These are phyloP conservation scores for Camillea tinctor DNA, from an alignment of 2,329 filamentous ascomycete genomes.

Conservation along the genomic window DNA sequence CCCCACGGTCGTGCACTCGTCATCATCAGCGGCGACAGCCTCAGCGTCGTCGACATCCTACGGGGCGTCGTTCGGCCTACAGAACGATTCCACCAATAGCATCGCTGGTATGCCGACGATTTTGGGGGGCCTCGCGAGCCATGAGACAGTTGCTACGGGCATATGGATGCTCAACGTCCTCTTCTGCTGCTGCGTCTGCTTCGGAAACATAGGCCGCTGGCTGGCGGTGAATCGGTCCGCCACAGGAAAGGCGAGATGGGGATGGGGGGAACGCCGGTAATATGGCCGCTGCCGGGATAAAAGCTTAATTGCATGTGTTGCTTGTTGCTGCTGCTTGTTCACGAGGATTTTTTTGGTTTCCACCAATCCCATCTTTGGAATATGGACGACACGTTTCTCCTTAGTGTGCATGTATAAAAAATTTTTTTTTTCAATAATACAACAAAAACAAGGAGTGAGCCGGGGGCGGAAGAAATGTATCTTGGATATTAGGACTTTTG, in stretches of 20 bases:
- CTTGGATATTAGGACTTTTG: conserved; percentile 13
- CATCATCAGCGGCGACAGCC: neutral
- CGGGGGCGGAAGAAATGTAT: conserved; percentile 22
- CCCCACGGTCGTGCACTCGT: conserved; percentile 48
- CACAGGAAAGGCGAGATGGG: conserved; percentile 42
- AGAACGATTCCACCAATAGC: neutral
- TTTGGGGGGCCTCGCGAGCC: conserved; percentile 56
- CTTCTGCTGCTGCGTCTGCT: conserved; percentile 93
- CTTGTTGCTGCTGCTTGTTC: too few species aligned
- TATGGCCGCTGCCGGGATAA: conserved; percentile 21
- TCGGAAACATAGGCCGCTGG: conserved; percentile 89
- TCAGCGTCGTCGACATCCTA: neutral
- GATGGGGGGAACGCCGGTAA: conserved; percentile 38
- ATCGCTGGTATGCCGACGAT: conserved; percentile 28
- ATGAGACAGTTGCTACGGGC: conserved; percentile 67
- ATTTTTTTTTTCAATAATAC: too few species aligned
- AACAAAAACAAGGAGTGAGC: too few species aligned
- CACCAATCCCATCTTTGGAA: too few species aligned
- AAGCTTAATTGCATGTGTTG: too few species aligned
- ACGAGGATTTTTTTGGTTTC: too few species aligned
- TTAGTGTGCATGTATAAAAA: too few species aligned
- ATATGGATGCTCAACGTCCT: conserved; percentile 92
- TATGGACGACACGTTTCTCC: too few species aligned
- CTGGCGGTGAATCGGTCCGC: conserved; percentile 58
- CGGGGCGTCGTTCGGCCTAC: neutral